A percentile compares a stretch with the other conserved stretches of the same genome.
Conservation (phyloP, 345 rosid species). For the Eucalyptus brandiana region DNA sequence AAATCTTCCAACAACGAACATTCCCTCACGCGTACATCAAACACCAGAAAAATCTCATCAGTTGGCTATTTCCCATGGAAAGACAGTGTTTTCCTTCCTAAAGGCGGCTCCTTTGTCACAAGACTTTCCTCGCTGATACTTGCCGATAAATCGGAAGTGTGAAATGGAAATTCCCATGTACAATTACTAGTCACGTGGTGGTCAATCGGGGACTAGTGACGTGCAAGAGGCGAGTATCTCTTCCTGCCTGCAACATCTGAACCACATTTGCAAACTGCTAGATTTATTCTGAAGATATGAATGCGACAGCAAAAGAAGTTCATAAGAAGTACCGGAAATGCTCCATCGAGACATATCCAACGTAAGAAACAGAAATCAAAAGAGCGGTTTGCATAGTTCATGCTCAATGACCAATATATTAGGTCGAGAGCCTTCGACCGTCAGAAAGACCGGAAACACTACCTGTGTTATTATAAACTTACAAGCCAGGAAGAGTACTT, state of each 20-base stretch:
- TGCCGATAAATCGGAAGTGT: background rate
- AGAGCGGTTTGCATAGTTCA: background rate
- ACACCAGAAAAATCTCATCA: too few species aligned
- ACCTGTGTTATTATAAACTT: background rate
- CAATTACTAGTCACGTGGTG: background rate
- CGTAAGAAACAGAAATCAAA: fast-evolving
- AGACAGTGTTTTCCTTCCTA: too few species aligned
- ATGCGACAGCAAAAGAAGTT: background rate
- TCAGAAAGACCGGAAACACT: background rate
- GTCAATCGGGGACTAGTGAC: background rate
- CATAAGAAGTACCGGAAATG: background rate
- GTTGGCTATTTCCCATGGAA: too few species aligned
- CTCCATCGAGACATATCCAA: too few species aligned
- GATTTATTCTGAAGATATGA: background rate
- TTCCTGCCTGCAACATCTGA: background rate
- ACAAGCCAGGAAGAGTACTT: background rate
- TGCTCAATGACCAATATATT: background rate
- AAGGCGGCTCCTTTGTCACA: background rate
- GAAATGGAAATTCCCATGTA: background rate
- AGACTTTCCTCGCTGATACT: too few species aligned
- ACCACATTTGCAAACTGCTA: background rate
- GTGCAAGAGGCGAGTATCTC: background rate
- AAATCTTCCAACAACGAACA: too few species aligned
- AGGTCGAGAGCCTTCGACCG: background rate
- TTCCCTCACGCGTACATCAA: too few species aligned